phyloP scores from a whole-genome alignment of 306 rosid genomes.

The Casuarina equisetifolia region DNA sequence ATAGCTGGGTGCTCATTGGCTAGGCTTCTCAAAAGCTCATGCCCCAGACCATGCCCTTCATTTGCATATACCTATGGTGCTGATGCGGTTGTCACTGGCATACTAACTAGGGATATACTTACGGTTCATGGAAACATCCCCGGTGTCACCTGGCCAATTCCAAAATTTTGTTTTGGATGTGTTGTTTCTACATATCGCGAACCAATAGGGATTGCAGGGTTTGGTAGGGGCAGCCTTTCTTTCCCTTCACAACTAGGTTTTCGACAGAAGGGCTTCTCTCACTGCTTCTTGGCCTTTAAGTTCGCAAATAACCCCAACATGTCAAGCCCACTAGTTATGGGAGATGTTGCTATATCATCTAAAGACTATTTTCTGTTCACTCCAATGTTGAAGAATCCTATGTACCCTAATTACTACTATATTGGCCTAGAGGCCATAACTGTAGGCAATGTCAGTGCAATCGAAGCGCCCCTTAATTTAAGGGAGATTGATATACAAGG shows the following conservation, averaged over 20 bases:
- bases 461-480: conserved; percentile 32
- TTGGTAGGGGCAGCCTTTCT: conserved; percentile 53
- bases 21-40: conserved; percentile 38
- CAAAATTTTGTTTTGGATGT: conserved; percentile 54
- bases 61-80: conserved; percentile 55
- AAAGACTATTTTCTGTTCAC: conserved; percentile 42
- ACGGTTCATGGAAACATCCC: conserved; percentile 35
- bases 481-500: conserved; percentile 51
- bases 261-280: conserved; percentile 47
- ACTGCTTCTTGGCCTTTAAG: conserved; percentile 57
- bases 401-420: conserved; percentile 49
- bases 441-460: conserved; percentile 30
- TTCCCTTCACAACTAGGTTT: conserved; percentile 55
- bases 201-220: conserved; percentile 60
- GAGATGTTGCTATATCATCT: conserved; percentile 40
- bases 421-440: conserved; percentile 49
- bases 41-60: conserved; percentile 55
- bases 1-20: conserved; percentile 49
- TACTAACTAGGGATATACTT: conserved; percentile 40
- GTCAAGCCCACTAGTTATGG: conserved; percentile 52
- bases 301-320: conserved; percentile 56
- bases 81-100: conserved; percentile 41
- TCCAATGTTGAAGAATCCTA: conserved; percentile 48
- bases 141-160: conserved; percentile 28
- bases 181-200: conserved; percentile 45